Percentiles rank a stretch among this genome's conserved stretches.
phyloP scores from a whole-genome alignment of 345 rosid genomes.

The Salix viminalis region DNA sequence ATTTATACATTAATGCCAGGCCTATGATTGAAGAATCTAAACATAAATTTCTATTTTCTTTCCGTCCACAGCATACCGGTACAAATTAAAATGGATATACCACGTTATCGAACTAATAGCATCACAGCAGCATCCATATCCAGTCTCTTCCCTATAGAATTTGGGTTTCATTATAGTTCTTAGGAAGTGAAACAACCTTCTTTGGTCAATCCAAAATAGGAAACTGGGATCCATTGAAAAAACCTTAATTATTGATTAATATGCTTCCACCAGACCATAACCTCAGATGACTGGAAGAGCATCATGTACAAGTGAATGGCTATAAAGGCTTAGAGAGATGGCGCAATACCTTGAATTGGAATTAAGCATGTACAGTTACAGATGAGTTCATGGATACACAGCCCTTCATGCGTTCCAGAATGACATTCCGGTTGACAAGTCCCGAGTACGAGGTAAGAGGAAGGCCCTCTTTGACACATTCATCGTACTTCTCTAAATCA shows the following conservation, averaged over 20 bases:
- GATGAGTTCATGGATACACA: conserved; percentile 71
- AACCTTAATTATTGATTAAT: conserved; percentile 2
- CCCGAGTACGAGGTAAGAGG: conserved; percentile 75
- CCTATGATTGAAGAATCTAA: conserved; percentile 1
- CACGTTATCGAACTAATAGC: not conserved
- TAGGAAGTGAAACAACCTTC: conserved; percentile 1
- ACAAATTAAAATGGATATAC: not conserved
- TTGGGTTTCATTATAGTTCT: not conserved
- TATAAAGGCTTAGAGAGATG: not conserved
- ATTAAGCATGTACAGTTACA: conserved; percentile 75
- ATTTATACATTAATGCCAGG: not conserved
- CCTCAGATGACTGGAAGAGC: conserved; percentile 13
- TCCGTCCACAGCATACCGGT: not conserved
- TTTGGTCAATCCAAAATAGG: not conserved
- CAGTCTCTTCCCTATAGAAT: not conserved
- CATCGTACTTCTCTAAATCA: conserved; percentile 74
- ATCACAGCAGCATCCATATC: not conserved
- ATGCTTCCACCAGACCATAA: conserved; percentile 5
- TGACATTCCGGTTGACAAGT: conserved; percentile 53
- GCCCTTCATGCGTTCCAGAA: conserved; percentile 68
- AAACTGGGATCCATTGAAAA: conserved; percentile 1
- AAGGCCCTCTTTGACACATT: conserved; percentile 81
- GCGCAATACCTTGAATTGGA: conserved; percentile 21
- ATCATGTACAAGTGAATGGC: conserved; percentile 20
- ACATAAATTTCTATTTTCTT: not conserved